Base-by-base conservation (phyloP, 2,329 filamentous ascomycete genomes). In the Venturia oleaginea region DNA sequence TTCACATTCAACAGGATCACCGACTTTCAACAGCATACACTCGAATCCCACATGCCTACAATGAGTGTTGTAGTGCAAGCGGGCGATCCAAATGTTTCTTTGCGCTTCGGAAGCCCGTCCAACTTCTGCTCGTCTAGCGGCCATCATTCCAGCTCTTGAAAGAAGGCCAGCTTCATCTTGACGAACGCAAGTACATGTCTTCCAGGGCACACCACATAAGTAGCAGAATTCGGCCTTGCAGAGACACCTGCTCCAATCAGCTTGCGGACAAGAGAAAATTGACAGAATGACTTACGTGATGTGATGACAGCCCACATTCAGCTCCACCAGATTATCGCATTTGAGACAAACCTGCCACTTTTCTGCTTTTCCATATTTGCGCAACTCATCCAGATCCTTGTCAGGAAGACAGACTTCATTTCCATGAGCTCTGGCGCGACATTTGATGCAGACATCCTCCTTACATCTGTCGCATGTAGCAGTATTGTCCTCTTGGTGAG, bases 221-320 rank as follows among this genome's bases (percentile, higher is more conserved):
- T 72, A 74, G 66, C 71, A 74, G 66, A 73, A 73, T 15, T 73
- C 55, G 4, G 69, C 67, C 4, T 68, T 65, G 51, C 70, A 73
- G 24, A 24, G 66, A 42, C 72, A 72, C 4, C 72, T 72, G 51
- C 32, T 66, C 63, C 22, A 40, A 11, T 40, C 17, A 11, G 38
- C 38, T 38, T 8, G 30, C 5, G 11, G 15, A 37, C 24, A 15
- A 4, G 17, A 37, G 17, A 19, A 40, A 38, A 11, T 4, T 27
- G 13, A n/a, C n/a, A n/a, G n/a, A n/a, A n/a, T n/a, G 10, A 40
- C 59, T 38, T 32, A 42, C 34, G 38, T 61, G 15, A 65, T 65
- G 43, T 65, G 64, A 32, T 63, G 7, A 59, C 64, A 65, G 3
- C 64, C 64, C 19, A 11, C 13, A 7, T 19, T 2, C 30, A 63